Evolutionary conservation across 306 rosid genomes (phyloP).

Genomic region (Quercus dentata): DNA sequence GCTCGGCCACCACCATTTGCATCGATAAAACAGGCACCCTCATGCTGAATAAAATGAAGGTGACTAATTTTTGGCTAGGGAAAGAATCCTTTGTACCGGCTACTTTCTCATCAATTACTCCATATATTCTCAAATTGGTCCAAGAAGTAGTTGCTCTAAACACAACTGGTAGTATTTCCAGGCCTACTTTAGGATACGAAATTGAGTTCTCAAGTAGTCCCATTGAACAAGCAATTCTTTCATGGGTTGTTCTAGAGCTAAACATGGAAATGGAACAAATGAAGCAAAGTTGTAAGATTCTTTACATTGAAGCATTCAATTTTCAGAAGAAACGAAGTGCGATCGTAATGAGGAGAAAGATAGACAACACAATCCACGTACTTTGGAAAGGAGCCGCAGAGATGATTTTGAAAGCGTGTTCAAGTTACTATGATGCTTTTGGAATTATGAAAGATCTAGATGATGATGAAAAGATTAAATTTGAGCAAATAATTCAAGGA

Average conservation of each 20-base stretch:
- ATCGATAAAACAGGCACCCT: slow-evolving; percentile 44
- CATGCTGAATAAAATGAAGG: slow-evolving; percentile 38
- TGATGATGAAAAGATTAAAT: background rate
- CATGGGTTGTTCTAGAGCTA: slow-evolving; percentile 36
- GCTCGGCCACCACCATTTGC: slow-evolving; percentile 37
- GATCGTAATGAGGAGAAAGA: slow-evolving; percentile 18
- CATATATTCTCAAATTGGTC: background rate
- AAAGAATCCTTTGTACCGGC: background rate
- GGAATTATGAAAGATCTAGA: slow-evolving; percentile 6
- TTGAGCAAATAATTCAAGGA: slow-evolving; percentile 17
- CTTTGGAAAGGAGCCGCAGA: slow-evolving; percentile 52
- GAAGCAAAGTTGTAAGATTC: background rate
- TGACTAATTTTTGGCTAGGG: slow-evolving; percentile 32
- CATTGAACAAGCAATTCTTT: slow-evolving; percentile 49
- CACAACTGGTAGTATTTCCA: slow-evolving; percentile 40
- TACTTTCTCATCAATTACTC: slow-evolving; percentile 11
- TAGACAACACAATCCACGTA: slow-evolving; percentile 12
- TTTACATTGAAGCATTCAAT: slow-evolving; percentile 40
- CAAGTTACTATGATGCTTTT: slow-evolving; percentile 23
- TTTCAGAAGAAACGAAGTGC: slow-evolving; percentile 38
- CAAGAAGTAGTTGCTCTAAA: slow-evolving; percentile 39
- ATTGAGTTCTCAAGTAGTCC: slow-evolving; percentile 42
- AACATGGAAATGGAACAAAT: slow-evolving; percentile 27
- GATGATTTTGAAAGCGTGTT: slow-evolving; percentile 13
- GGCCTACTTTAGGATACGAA: background rate